Evolutionary conservation across 495 filamentous ascomycete species (phyloP).

Genomic region (Talaromyces stipitatus): DNA sequence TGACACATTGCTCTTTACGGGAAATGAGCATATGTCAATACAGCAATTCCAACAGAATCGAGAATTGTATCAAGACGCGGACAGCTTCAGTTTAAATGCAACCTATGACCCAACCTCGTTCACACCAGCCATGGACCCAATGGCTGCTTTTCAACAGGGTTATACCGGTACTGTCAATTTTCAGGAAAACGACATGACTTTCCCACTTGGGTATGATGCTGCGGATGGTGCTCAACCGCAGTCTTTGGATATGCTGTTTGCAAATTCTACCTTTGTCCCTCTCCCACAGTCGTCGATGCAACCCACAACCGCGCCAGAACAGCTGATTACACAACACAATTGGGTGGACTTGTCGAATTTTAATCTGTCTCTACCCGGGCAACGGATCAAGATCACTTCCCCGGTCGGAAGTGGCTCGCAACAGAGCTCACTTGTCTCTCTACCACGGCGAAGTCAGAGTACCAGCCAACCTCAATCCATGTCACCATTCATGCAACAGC

Average conservation of each 20-base stretch:
- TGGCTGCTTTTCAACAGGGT: background rate
- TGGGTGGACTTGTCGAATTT: conserved; percentile 6
- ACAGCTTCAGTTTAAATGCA: background rate
- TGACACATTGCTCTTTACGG: background rate
- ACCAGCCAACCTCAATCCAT: background rate
- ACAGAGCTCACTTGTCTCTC: background rate
- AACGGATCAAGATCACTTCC: background rate
- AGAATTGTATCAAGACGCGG: background rate
- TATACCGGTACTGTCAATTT: background rate
- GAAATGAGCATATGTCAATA: background rate
- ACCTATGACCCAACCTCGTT: background rate
- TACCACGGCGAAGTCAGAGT: background rate
- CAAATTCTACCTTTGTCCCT: conserved; percentile 1
- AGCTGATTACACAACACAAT: conserved; percentile 13
- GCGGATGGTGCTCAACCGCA: background rate
- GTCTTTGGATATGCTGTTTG: background rate
- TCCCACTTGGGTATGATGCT: background rate
- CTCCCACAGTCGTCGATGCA: background rate
- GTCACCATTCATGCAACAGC: background rate
- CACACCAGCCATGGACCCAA: background rate
- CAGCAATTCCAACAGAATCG: background rate
- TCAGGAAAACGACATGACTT: background rate
- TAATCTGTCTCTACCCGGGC: conserved; percentile 2
- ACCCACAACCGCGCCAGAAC: conserved; percentile 8
- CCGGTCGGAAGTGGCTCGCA: background rate